phyloP scores from a whole-genome alignment of 306 rosid species.

The Cicer yamashitae region DNA sequence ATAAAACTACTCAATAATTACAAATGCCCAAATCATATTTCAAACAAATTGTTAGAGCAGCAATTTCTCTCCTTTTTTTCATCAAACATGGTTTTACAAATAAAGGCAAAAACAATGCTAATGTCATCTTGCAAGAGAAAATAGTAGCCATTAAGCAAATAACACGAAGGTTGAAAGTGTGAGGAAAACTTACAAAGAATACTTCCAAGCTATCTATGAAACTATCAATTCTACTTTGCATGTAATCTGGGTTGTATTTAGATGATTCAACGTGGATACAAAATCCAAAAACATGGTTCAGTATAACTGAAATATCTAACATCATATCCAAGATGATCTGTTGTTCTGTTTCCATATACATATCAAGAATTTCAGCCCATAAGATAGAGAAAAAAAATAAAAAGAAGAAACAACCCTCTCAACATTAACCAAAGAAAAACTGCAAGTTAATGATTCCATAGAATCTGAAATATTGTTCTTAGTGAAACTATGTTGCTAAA shows the following conservation, averaged over 20 bases:
- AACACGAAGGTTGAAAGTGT: no score
- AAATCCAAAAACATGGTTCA: conserved; percentile 70
- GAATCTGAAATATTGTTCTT: background rate
- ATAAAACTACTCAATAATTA: no score
- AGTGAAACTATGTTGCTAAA: background rate
- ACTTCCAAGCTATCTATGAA: conserved; percentile 58
- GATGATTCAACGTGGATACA: conserved; percentile 78
- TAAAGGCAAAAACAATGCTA: no score
- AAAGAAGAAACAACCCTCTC: conserved; percentile 10
- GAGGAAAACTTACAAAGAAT: conserved; percentile 69
- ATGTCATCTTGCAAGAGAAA: no score
- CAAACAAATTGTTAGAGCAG: no score
- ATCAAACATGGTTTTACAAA: no score
- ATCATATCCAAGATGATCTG: conserved; percentile 93
- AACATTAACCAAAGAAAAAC: background rate
- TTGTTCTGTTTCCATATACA: conserved; percentile 62
- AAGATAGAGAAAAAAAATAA: conserved; percentile 2
- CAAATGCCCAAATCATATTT: no score
- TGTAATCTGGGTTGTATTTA: conserved; percentile 69
- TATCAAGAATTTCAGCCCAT: conserved; percentile 15
- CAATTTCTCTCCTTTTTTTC: no score
- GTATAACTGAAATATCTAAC: conserved; percentile 66
- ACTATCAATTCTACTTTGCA: conserved; percentile 76
- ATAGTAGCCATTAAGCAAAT: no score
- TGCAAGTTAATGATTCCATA: conserved; percentile 35